These are phyloP conservation scores for Trichomonas gallinae DNA, from an alignment of 208 protist genomes.

Conservation along the genomic window DNA sequence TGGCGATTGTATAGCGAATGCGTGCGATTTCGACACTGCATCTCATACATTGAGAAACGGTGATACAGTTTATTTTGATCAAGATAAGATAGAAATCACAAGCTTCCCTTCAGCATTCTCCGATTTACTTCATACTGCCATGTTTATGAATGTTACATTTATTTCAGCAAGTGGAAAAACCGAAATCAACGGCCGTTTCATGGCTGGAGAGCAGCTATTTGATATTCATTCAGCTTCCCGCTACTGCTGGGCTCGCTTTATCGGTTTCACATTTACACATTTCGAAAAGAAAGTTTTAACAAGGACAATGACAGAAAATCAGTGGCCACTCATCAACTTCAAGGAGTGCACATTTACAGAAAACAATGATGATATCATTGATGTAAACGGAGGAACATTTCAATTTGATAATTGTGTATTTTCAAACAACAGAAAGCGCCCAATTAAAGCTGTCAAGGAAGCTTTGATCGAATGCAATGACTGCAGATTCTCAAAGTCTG, in stretches of 20 bases:
- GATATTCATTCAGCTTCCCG: background rate
- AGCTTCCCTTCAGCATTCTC: background rate
- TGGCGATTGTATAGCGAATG: background rate
- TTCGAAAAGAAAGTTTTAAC: background rate
- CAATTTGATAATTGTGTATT: slow-evolving; percentile 8
- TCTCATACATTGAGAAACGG: background rate
- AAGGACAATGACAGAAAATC: background rate
- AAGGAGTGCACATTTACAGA: background rate
- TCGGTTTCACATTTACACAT: background rate
- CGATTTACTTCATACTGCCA: background rate
- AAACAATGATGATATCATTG: background rate
- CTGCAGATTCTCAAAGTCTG: background rate
- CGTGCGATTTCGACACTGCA: background rate
- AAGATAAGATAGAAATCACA: background rate
- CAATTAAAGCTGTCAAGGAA: slow-evolving; percentile 2
- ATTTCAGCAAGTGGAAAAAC: background rate
- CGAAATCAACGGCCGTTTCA: background rate
- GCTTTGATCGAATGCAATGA: background rate
- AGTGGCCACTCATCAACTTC: slow-evolving; percentile 3
- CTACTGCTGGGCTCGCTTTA: background rate
- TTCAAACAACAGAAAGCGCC: background rate
- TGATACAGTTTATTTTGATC: background rate
- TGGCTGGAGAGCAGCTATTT: background rate
- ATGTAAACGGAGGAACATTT: background rate
- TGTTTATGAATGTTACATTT: slow-evolving; percentile 17